Percentiles rank a stretch among this genome's conserved stretches.
phyloP scores from a whole-genome alignment of 352 stramenopile species.

The Pythium brassicae region DNA sequence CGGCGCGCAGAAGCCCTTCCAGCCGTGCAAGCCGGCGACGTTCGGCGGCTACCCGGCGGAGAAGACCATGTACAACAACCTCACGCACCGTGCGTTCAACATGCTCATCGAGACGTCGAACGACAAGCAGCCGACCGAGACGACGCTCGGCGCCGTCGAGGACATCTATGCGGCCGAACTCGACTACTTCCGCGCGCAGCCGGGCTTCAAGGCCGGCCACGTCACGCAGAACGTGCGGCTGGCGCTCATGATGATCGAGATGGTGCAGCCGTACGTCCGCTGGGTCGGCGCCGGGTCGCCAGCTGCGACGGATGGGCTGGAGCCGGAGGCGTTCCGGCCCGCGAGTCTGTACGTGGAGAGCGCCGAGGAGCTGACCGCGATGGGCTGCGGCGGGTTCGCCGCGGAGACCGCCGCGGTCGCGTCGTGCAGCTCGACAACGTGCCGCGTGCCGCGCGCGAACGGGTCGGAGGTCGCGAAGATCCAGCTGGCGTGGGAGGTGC shows the following conservation, averaged over 20 bases:
- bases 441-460: slow-evolving; percentile 19
- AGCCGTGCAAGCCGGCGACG: slow-evolving; percentile 77
- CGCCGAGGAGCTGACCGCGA: slow-evolving; percentile 34
- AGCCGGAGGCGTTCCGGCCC: slow-evolving; percentile 31
- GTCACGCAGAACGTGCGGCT: slow-evolving; percentile 94
- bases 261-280: slow-evolving; percentile 93
- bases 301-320: background rate
- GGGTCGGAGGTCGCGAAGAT: slow-evolving; percentile 36
- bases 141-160: slow-evolving; percentile 63
- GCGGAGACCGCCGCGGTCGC: slow-evolving; percentile 35
- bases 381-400: slow-evolving; percentile 43
- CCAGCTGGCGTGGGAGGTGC: slow-evolving; percentile 73
- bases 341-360: slow-evolving; percentile 41
- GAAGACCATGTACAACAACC: slow-evolving; percentile 93
- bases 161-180: slow-evolving; percentile 67
- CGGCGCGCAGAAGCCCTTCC: slow-evolving; percentile 39
- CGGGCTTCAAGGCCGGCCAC: slow-evolving; percentile 78
- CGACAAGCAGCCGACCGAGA: slow-evolving; percentile 78
- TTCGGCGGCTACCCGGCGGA: slow-evolving; percentile 88
- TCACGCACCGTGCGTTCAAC: slow-evolving; percentile 92
- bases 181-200: slow-evolving; percentile 46
- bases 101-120: slow-evolving; percentile 96
- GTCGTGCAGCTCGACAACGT: slow-evolving; percentile 42
- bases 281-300: slow-evolving; percentile 46
- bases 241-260: slow-evolving; percentile 92